Evolutionary conservation across 2,329 filamentous ascomycete species (phyloP), one percentile per base, ranked within the genome.

Genomic region (Chaetomium globosum): DNA sequence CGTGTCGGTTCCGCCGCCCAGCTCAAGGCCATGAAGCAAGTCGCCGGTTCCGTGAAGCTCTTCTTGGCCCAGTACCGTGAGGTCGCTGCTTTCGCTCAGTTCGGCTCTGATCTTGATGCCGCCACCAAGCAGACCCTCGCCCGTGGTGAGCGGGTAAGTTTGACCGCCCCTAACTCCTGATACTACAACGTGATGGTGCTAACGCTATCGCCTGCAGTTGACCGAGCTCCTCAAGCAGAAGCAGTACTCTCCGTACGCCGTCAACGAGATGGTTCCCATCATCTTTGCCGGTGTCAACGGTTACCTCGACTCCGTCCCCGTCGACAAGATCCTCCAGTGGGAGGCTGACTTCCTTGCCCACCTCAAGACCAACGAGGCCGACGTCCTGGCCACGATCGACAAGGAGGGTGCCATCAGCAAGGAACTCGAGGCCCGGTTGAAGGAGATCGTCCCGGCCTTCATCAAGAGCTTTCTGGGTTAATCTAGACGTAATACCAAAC

Each of bases 31-130:
- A 99, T 99, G 95, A 99, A 99, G 89, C 95, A 99, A 87, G 95
- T 99, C 76, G 95, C 95, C 78, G 95, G 95, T 88, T 98, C 94
- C 74, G 87, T 99, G 79, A 99, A 99, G 89, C 93, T 99, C 76
- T 99, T 98, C 93, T 92, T 99, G 91, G 95, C 95, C 77, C 95
- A 99, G 86, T 99, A 99, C 89, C 95, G 95, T 95, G 95, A 99
- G 84, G 95, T 99, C 71, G 95, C 95, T 77, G 95, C 95, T 75
- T 99, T 99, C 84, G 94, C 95, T 76, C 95, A 99, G 85, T 99
- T 99, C 88, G 95, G 95, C 90, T 99, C 95, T 79, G 95, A 99
- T 87, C 86, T 99, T 74, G 95, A 99, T 85, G 95, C 95, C 75
- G 88, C 95, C 74, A 99, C 95, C 82, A 98, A 97, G 90, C 95